A percentile compares a stretch with the other conserved stretches of the same genome.
These are phyloP conservation scores for Saitozyma sp. DNA, from an alignment of 768 basidiomycete genomes.

Conservation along the genomic window DNA sequence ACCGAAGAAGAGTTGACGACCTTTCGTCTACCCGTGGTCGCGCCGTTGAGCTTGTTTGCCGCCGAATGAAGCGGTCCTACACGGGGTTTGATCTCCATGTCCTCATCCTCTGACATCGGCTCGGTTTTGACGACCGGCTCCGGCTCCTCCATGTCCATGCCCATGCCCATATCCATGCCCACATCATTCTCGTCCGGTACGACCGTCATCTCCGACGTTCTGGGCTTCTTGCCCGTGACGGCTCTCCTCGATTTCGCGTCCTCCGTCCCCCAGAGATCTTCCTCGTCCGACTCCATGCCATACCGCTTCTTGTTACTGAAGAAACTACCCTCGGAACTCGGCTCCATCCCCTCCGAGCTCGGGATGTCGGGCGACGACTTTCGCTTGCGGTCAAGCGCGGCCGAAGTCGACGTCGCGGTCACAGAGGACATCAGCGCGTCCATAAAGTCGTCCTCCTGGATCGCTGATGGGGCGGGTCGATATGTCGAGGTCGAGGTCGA, in stretches of 20 bases:
- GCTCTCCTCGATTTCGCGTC: not conserved
- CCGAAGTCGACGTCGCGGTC: slow-evolving; percentile 40
- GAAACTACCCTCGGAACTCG: slow-evolving; percentile 40
- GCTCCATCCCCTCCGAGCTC: slow-evolving; percentile 40
- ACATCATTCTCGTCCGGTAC: slow-evolving; percentile 30
- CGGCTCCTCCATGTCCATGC: slow-evolving; percentile 34
- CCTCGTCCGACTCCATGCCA: slow-evolving; percentile 34
- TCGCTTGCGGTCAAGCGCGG: slow-evolving; percentile 58
- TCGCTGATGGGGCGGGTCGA: slow-evolving; percentile 69
- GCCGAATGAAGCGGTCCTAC: slow-evolving; percentile 26
- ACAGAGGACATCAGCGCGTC: slow-evolving; percentile 66
- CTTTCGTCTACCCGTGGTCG: slow-evolving; percentile 13
- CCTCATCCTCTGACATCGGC: slow-evolving; percentile 35
- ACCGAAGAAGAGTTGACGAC: slow-evolving; percentile 44
- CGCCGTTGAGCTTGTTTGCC: slow-evolving; percentile 31
- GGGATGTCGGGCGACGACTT: slow-evolving; percentile 52
- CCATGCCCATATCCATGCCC: slow-evolving; percentile 21
- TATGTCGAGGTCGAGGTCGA: slow-evolving; percentile 62
- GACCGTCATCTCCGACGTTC: slow-evolving; percentile 36
- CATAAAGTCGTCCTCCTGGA: slow-evolving; percentile 89
- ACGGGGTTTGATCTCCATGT: slow-evolving; percentile 35
- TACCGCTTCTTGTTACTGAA: slow-evolving; percentile 35
- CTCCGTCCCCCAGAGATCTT: slow-evolving; percentile 31
- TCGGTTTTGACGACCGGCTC: slow-evolving; percentile 29
- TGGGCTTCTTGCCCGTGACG: slow-evolving; percentile 43